Percentiles rank a stretch among this genome's conserved stretches.
Conservation (phyloP, 2,329 filamentous ascomycete species). For the Orbilia brochopaga region DNA sequence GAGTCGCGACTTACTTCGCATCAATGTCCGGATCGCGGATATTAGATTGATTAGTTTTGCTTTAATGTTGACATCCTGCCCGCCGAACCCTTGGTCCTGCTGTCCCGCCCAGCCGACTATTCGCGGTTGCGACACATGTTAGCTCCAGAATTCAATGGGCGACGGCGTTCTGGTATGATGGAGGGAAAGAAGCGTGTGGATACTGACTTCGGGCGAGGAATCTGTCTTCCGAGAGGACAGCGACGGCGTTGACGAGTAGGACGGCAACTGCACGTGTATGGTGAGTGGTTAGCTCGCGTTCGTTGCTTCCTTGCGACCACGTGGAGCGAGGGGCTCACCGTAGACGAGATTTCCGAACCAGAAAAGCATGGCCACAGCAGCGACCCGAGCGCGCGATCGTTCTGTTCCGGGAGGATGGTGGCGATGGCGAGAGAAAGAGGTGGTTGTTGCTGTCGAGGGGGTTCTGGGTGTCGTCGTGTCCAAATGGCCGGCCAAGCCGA, state of each 20-base stretch:
- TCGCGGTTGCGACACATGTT: background rate
- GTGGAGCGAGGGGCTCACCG: constrained; percentile 16
- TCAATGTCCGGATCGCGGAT: constrained; percentile 84
- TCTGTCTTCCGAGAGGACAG: constrained; percentile 74
- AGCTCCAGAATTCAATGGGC: constrained; percentile 11
- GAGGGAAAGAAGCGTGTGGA: constrained; percentile 45
- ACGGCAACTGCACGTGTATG: constrained; percentile 67
- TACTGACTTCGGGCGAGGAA: constrained; percentile 66
- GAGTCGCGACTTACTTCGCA: constrained; percentile 71
- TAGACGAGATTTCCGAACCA: constrained; percentile 50
- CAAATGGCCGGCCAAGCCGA: constrained; percentile 12
- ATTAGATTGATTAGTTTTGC: constrained; percentile 88
- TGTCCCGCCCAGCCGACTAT: constrained; percentile 78
- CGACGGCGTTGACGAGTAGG: constrained; percentile 91
- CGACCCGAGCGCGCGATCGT: constrained; percentile 6
- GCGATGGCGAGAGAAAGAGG: constrained; percentile 2
- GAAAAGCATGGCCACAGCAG: constrained; percentile 47
- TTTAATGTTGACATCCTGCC: constrained; percentile 78
- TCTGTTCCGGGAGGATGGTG: background rate
- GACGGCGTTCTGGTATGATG: constrained; percentile 28
- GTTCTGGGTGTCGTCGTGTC: constrained; percentile 44
- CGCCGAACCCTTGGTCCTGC: constrained; percentile 59
- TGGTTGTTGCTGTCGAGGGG: background rate
- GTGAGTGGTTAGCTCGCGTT: constrained; percentile 24
- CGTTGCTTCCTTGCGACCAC: background rate